Evolutionary conservation across 192 early-diverging fungal species (phyloP).

Genomic region (Podila verticillata): DNA sequence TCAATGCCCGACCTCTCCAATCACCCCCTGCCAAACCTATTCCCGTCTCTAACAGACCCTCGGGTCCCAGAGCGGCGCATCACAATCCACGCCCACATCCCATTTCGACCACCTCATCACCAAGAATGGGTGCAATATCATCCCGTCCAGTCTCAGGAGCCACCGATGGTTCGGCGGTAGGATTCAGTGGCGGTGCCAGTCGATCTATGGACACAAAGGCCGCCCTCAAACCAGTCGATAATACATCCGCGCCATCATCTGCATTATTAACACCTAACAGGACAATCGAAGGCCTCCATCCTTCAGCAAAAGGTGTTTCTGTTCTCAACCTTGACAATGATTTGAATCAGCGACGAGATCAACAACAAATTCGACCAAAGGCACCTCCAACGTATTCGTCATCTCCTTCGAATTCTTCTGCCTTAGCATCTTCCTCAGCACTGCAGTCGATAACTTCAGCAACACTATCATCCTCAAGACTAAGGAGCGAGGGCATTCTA

Average conservation of each 20-base stretch:
- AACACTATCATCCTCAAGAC: neutral
- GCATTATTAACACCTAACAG: too few species aligned
- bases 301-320: too few species aligned
- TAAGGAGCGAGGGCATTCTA: conserved; percentile 12
- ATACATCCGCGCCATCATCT: too few species aligned
- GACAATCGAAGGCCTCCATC: too few species aligned
- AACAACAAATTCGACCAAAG: too few species aligned
- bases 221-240: too few species aligned
- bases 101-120: neutral
- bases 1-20: conserved; percentile 4
- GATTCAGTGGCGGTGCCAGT: too few species aligned
- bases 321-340: too few species aligned
- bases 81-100: neutral
- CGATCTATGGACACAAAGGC: neutral
- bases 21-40: conserved; percentile 3
- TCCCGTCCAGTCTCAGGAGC: neutral
- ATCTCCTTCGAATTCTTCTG: neutral
- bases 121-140: neutral
- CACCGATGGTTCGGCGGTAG: neutral
- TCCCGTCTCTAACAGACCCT: neutral
- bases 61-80: neutral
- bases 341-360: too few species aligned
- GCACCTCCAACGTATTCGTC: too few species aligned
- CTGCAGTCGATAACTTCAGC: neutral
- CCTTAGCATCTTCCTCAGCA: neutral